These are phyloP conservation scores for Hortaea sp. DNA, from an alignment of 2,329 filamentous ascomycete genomes.

Conservation along the genomic window DNA sequence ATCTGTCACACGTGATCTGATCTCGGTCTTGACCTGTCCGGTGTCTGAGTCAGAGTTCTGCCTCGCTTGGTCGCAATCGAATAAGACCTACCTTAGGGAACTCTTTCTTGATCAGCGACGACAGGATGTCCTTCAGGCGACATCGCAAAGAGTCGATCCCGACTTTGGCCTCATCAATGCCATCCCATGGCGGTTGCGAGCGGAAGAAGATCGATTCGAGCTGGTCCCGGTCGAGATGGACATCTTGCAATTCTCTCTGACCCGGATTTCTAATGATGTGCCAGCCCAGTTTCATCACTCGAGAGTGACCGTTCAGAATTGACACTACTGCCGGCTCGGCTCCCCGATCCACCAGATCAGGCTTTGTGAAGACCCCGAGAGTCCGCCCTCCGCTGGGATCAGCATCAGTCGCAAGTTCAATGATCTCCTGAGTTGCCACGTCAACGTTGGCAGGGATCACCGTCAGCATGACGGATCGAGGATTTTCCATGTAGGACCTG, in stretches of 20 bases:
- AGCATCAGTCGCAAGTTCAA: conserved; percentile 29
- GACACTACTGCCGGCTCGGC: conserved; percentile 15
- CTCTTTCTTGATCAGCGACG: conserved; percentile 32
- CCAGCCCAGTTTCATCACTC: conserved; percentile 23
- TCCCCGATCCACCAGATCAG: conserved; percentile 23
- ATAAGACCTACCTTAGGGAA: conserved; percentile 33
- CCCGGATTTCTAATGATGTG: conserved; percentile 24
- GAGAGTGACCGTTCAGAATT: conserved; percentile 17
- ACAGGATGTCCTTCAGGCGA: conserved; percentile 34
- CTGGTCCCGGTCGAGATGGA: not conserved
- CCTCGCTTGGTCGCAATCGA: not conserved
- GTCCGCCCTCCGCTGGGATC: conserved; percentile 26
- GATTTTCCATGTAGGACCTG: conserved; percentile 29
- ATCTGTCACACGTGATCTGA: not conserved
- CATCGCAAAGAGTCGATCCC: conserved; percentile 33
- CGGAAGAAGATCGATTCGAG: conserved; percentile 29
- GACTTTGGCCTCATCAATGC: conserved; percentile 27
- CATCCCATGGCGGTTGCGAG: conserved; percentile 26
- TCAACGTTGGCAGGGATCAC: conserved; percentile 37
- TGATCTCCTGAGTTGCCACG: conserved; percentile 37
- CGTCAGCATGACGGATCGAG: conserved; percentile 32
- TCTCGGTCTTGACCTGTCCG: not conserved
- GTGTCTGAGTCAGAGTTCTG: not conserved
- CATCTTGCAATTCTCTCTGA: conserved; percentile 16
- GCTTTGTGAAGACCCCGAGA: conserved; percentile 30